phyloP scores from a whole-genome alignment of 1,284 basidiomycete species.

The Austroboletus novae-zelandiae region DNA sequence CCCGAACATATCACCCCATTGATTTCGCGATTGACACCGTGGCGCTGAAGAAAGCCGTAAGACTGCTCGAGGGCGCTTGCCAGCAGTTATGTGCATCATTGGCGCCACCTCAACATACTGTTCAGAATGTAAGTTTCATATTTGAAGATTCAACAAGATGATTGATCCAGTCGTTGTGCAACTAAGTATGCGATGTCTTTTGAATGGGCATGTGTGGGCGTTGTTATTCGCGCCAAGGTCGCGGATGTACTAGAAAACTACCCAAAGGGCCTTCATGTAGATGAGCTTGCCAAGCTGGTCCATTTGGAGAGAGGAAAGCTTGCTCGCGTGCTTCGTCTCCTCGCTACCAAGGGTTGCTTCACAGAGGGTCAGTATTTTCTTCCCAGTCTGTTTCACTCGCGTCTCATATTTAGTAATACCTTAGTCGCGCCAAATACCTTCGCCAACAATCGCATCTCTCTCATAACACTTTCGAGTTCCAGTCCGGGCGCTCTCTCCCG shows the following conservation, averaged over 20 bases:
- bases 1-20: slow-evolving; percentile 22
- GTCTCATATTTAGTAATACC: neutral
- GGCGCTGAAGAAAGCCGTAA: slow-evolving; percentile 26
- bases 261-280: slow-evolving; percentile 27
- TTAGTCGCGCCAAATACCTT: slow-evolving; percentile 24
- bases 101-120: slow-evolving; percentile 29
- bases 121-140: slow-evolving; percentile 24
- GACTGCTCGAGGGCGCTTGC: slow-evolving; percentile 27
- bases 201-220: slow-evolving; percentile 26
- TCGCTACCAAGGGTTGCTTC: slow-evolving; percentile 34
- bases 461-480: slow-evolving; percentile 17
- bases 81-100: slow-evolving; percentile 29
- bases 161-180: neutral
- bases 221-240: slow-evolving; percentile 21
- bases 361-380: slow-evolving; percentile 21
- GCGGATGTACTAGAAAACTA: slow-evolving; percentile 23
- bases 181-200: slow-evolving; percentile 19
- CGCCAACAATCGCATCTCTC: slow-evolving; percentile 32
- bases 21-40: slow-evolving; percentile 22
- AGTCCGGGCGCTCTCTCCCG: slow-evolving; percentile 6
- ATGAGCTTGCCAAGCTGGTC: slow-evolving; percentile 22
- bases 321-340: slow-evolving; percentile 31
- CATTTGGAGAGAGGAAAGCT: slow-evolving; percentile 29
- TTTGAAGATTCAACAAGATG: too few species aligned
- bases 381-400: too few species aligned